Conservation (phyloP, 305 asterid species). For the Solanum hybrid region DNA sequence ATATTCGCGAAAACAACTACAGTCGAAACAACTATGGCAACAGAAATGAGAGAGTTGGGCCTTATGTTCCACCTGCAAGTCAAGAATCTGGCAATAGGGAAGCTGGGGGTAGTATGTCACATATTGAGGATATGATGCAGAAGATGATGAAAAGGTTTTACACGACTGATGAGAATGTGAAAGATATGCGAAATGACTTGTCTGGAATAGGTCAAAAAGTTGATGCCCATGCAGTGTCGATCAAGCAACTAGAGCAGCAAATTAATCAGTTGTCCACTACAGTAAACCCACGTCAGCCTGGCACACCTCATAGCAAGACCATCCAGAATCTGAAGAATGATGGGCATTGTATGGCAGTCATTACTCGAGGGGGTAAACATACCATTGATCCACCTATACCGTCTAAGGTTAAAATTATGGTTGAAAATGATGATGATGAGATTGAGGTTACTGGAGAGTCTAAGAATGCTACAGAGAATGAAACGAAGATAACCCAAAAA, state of each 20-base stretch:
- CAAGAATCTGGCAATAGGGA: not conserved
- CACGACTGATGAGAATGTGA: not conserved
- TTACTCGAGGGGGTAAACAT: not conserved
- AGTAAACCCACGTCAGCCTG: not conserved
- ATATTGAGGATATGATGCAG: not conserved
- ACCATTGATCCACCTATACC: not conserved
- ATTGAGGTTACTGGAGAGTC: not conserved
- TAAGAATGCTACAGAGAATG: not conserved
- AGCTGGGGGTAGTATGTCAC: not conserved
- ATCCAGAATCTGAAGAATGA: not conserved
- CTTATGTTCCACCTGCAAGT: not conserved
- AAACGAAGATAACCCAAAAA: not conserved
- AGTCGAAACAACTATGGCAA: too few species aligned
- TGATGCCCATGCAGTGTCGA: not conserved
- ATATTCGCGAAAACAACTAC: not conserved
- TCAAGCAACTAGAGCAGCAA: not conserved
- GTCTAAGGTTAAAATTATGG: not conserved
- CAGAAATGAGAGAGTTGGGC: not conserved
- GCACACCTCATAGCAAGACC: not conserved
- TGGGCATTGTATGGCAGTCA: not conserved
- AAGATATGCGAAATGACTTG: not conserved
- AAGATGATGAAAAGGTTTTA: not conserved
- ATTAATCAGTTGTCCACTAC: not conserved
- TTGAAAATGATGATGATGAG: not conserved
- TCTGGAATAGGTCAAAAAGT: not conserved